Evolutionary conservation across 306 rosid genomes (phyloP).

Genomic region (Morella rubra): DNA sequence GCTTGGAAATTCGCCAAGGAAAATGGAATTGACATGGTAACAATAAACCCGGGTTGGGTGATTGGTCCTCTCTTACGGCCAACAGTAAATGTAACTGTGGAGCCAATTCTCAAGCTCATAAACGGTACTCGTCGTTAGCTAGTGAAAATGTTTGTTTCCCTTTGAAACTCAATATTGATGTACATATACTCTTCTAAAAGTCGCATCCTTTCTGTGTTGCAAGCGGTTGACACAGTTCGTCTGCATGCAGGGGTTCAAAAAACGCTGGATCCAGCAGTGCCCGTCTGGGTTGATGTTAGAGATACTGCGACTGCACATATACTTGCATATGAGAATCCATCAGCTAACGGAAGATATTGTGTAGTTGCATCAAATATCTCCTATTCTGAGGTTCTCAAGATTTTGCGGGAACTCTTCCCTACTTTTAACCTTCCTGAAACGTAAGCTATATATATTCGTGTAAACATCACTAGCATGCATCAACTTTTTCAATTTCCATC

Average conservation of each 20-base stretch:
- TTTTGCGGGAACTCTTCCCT: no score
- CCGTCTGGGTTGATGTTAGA: slow-evolving; percentile 20
- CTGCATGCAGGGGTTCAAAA: neutral
- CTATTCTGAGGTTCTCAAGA: no score
- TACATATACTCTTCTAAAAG: neutral
- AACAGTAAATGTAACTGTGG: slow-evolving; percentile 29
- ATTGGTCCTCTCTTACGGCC: slow-evolving; percentile 72
- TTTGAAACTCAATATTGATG: no score
- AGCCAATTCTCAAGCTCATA: slow-evolving; percentile 45
- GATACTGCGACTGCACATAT: slow-evolving; percentile 26
- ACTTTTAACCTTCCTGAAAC: no score
- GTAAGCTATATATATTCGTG: no score
- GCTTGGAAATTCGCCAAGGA: slow-evolving; percentile 82
- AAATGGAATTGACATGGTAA: slow-evolving; percentile 70
- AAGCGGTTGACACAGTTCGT: neutral
- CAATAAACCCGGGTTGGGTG: slow-evolving; percentile 65
- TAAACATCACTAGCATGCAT: no score
- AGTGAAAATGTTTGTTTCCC: no score
- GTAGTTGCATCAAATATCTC: neutral
- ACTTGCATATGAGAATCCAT: neutral
- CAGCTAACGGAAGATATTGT: slow-evolving; percentile 35
- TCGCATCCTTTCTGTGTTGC: neutral
- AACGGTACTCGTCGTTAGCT: slow-evolving; percentile 42
- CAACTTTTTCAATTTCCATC: no score
- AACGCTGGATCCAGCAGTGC: neutral